phyloP scores from a whole-genome alignment of 2,329 filamentous ascomycete species.

The Hysterium pulicare region DNA sequence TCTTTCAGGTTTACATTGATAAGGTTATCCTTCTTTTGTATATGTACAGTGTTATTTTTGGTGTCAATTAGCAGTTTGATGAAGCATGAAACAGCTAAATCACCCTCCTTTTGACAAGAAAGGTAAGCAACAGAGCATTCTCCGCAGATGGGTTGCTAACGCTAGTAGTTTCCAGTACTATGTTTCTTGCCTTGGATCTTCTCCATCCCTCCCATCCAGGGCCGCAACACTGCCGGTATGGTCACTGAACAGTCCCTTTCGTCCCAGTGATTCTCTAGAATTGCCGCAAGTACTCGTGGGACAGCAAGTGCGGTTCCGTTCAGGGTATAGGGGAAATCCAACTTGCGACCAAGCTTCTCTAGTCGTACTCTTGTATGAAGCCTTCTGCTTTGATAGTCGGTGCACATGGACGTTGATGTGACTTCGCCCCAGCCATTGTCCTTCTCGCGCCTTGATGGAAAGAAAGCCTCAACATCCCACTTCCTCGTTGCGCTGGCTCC shows the following conservation, averaged over 20 bases:
- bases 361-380: constrained; percentile 70
- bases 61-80: neutral
- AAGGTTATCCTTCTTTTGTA: neutral
- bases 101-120: too few species aligned
- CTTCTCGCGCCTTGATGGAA: constrained; percentile 69
- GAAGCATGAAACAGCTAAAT: too few species aligned
- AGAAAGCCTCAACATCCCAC: constrained; percentile 89
- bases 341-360: constrained; percentile 44
- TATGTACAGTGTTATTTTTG: neutral
- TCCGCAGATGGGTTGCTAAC: too few species aligned
- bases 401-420: constrained; percentile 85
- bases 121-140: too few species aligned
- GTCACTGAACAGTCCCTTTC: constrained; percentile 63
- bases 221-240: constrained; percentile 74
- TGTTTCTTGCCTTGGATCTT: constrained; percentile 22
- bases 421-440: constrained; percentile 88
- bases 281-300: constrained; percentile 80
- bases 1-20: too few species aligned
- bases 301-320: constrained; percentile 94
- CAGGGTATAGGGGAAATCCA: constrained; percentile 79
- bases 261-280: constrained; percentile 90
- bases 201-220: constrained; percentile 68
- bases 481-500: constrained; percentile 86
- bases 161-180: neutral
- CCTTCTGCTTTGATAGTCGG: constrained; percentile 86